Evolutionary conservation across 2,329 filamentous ascomycete genomes (phyloP).

Genomic region (Epichloe aotearoae): DNA sequence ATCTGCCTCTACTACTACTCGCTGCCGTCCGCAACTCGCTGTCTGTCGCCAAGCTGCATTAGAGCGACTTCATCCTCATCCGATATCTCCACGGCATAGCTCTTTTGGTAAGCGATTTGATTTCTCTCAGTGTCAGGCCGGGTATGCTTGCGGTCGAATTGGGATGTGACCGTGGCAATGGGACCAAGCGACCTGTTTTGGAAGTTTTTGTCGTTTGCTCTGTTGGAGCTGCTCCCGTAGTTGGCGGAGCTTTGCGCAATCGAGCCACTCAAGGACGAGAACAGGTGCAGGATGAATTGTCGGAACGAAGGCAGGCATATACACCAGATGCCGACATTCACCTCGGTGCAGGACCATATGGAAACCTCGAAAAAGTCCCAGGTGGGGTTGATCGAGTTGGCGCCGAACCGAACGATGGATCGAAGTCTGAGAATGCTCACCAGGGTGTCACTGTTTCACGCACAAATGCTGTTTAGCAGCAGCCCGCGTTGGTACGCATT

Average conservation of each 20-base stretch:
- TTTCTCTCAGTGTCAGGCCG: not conserved
- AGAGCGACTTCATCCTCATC: conserved; percentile 1
- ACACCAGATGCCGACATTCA: conserved; percentile 9
- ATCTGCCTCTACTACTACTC: not conserved
- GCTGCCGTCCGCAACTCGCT: not conserved
- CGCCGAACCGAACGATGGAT: conserved; percentile 10
- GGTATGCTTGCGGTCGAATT: not conserved
- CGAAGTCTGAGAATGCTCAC: conserved; percentile 12
- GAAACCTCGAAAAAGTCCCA: conserved; percentile 13
- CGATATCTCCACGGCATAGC: conserved; percentile 1
- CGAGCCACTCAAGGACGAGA: conserved; percentile 1
- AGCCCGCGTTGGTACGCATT: too few relatives aligned
- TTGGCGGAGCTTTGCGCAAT: not conserved
- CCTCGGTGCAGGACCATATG: conserved; percentile 17
- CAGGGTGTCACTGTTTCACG: conserved; percentile 11
- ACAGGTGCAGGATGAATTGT: conserved; percentile 8
- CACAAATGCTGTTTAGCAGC: not conserved
- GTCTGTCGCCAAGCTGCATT: not conserved
- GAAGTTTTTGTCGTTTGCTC: not conserved
- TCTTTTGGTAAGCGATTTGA: conserved; percentile 1
- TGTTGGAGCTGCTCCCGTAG: not conserved
- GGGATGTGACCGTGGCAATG: not conserved
- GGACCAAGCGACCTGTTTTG: not conserved
- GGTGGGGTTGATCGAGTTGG: conserved; percentile 11
- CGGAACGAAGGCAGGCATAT: conserved; percentile 10